Conservation (phyloP, 805 yeast genomes). For the Nakazawaea anatomiae region DNA sequence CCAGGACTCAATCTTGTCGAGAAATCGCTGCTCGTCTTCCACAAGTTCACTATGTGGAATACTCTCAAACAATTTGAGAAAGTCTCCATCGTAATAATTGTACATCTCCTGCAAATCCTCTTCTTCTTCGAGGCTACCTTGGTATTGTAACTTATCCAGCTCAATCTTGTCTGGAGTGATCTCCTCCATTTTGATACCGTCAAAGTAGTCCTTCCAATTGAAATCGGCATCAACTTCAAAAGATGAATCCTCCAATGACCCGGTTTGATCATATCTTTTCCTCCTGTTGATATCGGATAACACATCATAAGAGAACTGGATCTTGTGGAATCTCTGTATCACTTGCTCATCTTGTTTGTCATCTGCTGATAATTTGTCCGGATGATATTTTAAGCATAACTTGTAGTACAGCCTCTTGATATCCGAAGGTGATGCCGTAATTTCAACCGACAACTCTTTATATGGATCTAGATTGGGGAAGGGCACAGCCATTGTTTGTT, state of each 20-base stretch:
- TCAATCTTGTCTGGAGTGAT: constrained; percentile 63
- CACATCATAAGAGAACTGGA: constrained; percentile 72
- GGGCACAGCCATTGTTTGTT: constrained; percentile 27
- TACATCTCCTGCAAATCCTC: constrained; percentile 60
- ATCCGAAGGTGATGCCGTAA: constrained; percentile 38
- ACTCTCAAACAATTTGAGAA: constrained; percentile 61
- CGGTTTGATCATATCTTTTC: constrained; percentile 62
- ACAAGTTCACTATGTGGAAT: constrained; percentile 73
- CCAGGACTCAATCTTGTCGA: constrained; percentile 41
- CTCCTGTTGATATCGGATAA: constrained; percentile 54
- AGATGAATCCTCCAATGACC: constrained; percentile 41
- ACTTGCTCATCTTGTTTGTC: constrained; percentile 27
- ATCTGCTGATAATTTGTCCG: constrained; percentile 49
- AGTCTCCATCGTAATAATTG: constrained; percentile 58
- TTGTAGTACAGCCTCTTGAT: constrained; percentile 66
- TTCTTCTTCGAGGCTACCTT: constrained; percentile 51
- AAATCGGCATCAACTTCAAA: constrained; percentile 31
- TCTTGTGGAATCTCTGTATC: constrained; percentile 45
- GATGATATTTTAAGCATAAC: constrained; percentile 59
- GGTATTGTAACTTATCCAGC: constrained; percentile 61
- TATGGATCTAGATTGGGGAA: constrained; percentile 62
- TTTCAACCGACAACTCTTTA: constrained; percentile 37
- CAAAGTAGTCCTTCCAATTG: constrained; percentile 56
- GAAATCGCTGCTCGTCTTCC: constrained; percentile 58
- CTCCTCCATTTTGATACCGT: constrained; percentile 34